Evolutionary conservation across 2,329 filamentous ascomycete species (phyloP).

Genomic region (Arthrinium phaeospermum): DNA sequence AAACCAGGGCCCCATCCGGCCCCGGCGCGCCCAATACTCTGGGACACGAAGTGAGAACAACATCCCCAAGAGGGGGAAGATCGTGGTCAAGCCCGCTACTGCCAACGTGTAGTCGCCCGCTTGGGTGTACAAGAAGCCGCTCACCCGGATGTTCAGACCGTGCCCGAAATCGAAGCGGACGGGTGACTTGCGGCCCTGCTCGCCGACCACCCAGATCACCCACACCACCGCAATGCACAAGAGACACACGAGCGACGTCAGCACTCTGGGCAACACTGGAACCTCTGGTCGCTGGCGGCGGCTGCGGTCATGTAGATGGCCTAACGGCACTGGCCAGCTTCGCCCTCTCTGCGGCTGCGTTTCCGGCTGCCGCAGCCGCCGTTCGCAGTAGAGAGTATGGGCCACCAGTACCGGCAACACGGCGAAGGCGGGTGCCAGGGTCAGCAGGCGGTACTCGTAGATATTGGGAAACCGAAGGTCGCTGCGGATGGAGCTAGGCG

Average conservation of each 20-base stretch:
- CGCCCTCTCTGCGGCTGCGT: neutral
- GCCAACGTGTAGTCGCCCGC: neutral
- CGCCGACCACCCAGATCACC: neutral
- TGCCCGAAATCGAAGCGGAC: neutral
- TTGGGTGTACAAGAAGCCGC: neutral
- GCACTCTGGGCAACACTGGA: neutral
- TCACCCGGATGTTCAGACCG: neutral
- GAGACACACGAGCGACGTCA: neutral
- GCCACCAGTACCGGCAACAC: neutral
- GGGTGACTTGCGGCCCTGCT: neutral
- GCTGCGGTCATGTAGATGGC: neutral
- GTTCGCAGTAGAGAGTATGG: neutral
- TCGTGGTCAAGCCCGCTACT: neutral
- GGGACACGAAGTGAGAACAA: accelerated
- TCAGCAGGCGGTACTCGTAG: neutral
- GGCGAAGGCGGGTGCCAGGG: neutral
- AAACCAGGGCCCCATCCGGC: neutral
- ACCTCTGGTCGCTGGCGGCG: neutral
- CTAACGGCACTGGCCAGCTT: too few species aligned
- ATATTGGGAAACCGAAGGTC: neutral
- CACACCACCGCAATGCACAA: neutral
- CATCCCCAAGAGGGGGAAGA: neutral
- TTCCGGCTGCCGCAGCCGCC: neutral
- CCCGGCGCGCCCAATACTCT: neutral
- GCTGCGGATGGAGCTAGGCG: neutral